Evolutionary conservation across 2,329 filamentous ascomycete genomes (phyloP), one percentile per base, ranked within the genome.

Genomic region (Penicillium sp.): DNA sequence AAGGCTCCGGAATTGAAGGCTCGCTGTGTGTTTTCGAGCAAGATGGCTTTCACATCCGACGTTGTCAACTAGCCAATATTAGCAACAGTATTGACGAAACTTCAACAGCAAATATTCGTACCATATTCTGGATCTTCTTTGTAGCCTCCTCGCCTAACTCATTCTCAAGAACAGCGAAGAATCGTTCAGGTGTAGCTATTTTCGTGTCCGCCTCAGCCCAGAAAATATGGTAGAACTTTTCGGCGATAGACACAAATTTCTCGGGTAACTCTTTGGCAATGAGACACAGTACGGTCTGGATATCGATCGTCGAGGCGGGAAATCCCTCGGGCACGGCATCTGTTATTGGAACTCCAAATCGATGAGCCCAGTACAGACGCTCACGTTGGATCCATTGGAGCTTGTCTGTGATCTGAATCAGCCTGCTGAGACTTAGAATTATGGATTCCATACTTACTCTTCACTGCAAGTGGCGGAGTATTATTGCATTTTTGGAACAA

Each of bases 1-100:
- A 87, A 87, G 1, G 82, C 82, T 1, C 83, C 84, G 21, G 80
- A 76, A 29, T 73, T 69, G 26, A 86, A 74, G 1, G 82, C 81
- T 55, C 68, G 60, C 10, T 84, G 76, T 3, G 82, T 85, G 55
- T 82, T 84, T 37, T 70, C 72, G 9, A 59, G 65, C 63, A 87
- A 64, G 19, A 62, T 56, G 31, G 74, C 69, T 71, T 85, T 85
- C 39, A 27, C 43, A 26, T 33, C 37, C 22, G 48, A 27, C 1
- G n/a, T 50, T 11, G 22, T 3, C 16, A 42, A 44, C 39, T n/a
- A 43, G 24, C 48, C 10, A 33, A 19, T 11, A 33, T 22, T 13
- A 46, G 24, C 11, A 46, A 24, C 8, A 47, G 11, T 19, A 37
- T 7, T 8, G 14, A 2, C 10, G 4, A 27, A 24, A 10, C 3